Percentiles rank a stretch among this genome's conserved stretches.
These are phyloP conservation scores for Microdochium bolleyi DNA, from an alignment of 2,329 filamentous ascomycete genomes.

Conservation along the genomic window DNA sequence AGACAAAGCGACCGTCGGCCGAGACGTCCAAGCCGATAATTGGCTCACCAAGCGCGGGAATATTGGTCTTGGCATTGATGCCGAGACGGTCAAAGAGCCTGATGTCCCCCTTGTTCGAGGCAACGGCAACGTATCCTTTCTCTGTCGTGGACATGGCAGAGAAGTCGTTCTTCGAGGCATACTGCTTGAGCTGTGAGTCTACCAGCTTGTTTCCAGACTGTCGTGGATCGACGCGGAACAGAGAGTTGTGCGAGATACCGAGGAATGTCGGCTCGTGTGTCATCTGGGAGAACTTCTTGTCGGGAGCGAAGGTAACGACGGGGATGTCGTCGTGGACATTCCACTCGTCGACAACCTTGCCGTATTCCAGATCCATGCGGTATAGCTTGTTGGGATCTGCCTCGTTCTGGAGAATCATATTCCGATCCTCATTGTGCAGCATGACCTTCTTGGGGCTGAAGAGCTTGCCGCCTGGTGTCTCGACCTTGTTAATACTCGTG, in stretches of 20 bases:
- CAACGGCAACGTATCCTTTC: slow-evolving; percentile 93
- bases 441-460: slow-evolving; percentile 97
- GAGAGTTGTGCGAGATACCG: slow-evolving; percentile 83
- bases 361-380: slow-evolving; percentile 95
- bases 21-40: slow-evolving; percentile 94
- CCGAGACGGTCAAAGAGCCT: slow-evolving; percentile 93
- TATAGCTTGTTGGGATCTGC: slow-evolving; percentile 85
- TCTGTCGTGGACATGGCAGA: slow-evolving; percentile 90
- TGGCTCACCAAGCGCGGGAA: slow-evolving; percentile 88
- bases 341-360: slow-evolving; percentile 98
- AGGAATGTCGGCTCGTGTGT: slow-evolving; percentile 92
- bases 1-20: slow-evolving; percentile 90
- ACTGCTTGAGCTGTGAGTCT: slow-evolving; percentile 89
- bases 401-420: slow-evolving; percentile 81
- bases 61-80: slow-evolving; percentile 95
- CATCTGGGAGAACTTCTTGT: slow-evolving; percentile 98
- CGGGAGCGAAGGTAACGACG: slow-evolving; percentile 84
- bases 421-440: slow-evolving; percentile 83
- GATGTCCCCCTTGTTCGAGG: slow-evolving; percentile 96
- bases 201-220: slow-evolving; percentile 87
- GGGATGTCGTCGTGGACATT: slow-evolving; percentile 95
- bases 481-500: slow-evolving; percentile 93
- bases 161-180: slow-evolving; percentile 94
- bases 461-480: slow-evolving; percentile 75
- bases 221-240: slow-evolving; percentile 91